Percentiles rank a stretch among this genome's conserved stretches.
phyloP scores from a whole-genome alignment of 2,329 filamentous ascomycete species.

The Nothopassalora personata region DNA sequence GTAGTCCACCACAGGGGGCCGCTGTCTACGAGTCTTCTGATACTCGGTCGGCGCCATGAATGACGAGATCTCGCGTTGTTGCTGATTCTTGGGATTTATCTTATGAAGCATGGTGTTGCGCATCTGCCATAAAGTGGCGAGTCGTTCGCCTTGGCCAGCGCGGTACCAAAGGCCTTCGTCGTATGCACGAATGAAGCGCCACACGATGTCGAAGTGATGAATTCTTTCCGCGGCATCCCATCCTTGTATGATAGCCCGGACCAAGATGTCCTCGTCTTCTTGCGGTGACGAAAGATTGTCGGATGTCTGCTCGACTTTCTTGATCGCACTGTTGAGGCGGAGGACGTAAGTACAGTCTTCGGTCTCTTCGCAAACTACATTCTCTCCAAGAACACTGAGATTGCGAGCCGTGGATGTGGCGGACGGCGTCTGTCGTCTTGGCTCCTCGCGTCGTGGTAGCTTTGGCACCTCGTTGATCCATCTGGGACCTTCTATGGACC shows the following conservation, averaged over 20 bases:
- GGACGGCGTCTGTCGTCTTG: not conserved
- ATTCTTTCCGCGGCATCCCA: constrained; percentile 21
- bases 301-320: constrained; percentile 16
- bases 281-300: constrained; percentile 14
- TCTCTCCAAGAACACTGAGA: constrained; percentile 19
- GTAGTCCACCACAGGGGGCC: constrained; percentile 17
- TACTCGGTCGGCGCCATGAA: constrained; percentile 15
- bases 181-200: constrained; percentile 20
- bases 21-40: constrained; percentile 6
- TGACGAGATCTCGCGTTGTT: constrained; percentile 3
- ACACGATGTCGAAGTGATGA: constrained; percentile 23
- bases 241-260: constrained; percentile 15
- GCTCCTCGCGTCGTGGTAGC: not conserved
- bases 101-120: constrained; percentile 19
- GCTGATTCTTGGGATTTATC: constrained; percentile 20
- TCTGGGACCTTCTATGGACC: constrained; percentile 7
- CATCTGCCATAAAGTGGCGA: constrained; percentile 19
- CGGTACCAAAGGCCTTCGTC: constrained; percentile 22
- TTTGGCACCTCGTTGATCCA: constrained; percentile 7
- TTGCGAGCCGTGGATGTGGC: constrained; percentile 10
- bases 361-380: constrained; percentile 14
- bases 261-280: constrained; percentile 20
- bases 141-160: constrained; percentile 12
- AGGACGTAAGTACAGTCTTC: constrained; percentile 19
- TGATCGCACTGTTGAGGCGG: constrained; percentile 17